Evolutionary conservation across 768 basidiomycete species (phyloP).

Genomic region (Mycena leptocephala): DNA sequence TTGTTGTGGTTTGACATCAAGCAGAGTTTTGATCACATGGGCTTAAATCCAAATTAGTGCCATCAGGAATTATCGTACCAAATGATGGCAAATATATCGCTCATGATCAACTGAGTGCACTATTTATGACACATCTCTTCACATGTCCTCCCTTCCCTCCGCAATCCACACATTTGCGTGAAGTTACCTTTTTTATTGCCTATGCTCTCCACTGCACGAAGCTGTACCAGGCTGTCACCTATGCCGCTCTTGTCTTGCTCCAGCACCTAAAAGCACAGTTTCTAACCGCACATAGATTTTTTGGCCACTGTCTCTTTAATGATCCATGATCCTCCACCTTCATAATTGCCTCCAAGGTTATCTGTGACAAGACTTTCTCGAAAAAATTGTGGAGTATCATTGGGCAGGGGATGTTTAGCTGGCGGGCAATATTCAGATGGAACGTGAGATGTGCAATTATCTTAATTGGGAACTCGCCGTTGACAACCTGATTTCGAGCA

Average conservation of each 20-base stretch:
- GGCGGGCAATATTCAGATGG: slow-evolving; percentile 97
- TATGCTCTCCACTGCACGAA: slow-evolving; percentile 91
- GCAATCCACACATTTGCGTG: slow-evolving; percentile 67
- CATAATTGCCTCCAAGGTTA: slow-evolving; percentile 93
- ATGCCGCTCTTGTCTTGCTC: slow-evolving; percentile 78
- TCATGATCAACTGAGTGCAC: slow-evolving; percentile 75
- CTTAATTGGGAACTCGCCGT: slow-evolving; percentile 94
- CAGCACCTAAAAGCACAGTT: slow-evolving; percentile 93
- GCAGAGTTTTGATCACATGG: too few species aligned
- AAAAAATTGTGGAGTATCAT: slow-evolving; percentile 96
- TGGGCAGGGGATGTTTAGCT: slow-evolving; percentile 87
- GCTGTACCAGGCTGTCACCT: slow-evolving; percentile 79
- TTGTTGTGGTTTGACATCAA: too few species aligned
- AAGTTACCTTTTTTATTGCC: slow-evolving; percentile 84
- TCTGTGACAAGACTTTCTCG: slow-evolving; percentile 94
- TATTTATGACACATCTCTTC: slow-evolving; percentile 90
- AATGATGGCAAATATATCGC: slow-evolving; percentile 80
- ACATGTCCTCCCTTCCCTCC: slow-evolving; percentile 90
- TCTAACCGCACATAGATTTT: slow-evolving; percentile 91
- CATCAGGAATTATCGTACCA: too few species aligned
- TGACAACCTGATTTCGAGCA: slow-evolving; percentile 69
- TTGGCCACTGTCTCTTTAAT: slow-evolving; percentile 92
- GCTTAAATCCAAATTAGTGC: too few species aligned
- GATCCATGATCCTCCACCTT: slow-evolving; percentile 94
- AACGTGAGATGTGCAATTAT: slow-evolving; percentile 93